A percentile compares a stretch with the other conserved stretches of the same genome.
Conservation (phyloP, 2,329 filamentous ascomycete genomes). For the Ampelomyces quisqualis region DNA sequence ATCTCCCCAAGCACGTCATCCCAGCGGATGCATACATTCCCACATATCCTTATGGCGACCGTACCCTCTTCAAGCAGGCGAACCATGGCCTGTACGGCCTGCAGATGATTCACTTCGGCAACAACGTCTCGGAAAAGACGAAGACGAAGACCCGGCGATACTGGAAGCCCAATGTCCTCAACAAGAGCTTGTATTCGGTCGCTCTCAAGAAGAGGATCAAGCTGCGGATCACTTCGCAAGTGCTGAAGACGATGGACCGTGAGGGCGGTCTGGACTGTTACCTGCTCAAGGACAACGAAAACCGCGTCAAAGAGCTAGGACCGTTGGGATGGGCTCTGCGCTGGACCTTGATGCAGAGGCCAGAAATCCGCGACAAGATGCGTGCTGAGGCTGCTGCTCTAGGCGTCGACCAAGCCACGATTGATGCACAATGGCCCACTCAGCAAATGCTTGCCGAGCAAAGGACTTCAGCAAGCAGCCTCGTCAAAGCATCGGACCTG, state of each 20-base stretch:
- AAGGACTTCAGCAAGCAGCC: slow-evolving; percentile 4
- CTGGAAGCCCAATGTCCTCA: slow-evolving; percentile 73
- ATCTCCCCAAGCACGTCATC: slow-evolving; percentile 40
- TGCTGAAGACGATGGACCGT: slow-evolving; percentile 69
- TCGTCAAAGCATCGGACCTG: slow-evolving; percentile 8
- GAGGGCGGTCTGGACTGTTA: slow-evolving; percentile 90
- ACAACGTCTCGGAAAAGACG: slow-evolving; percentile 69
- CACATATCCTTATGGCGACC: slow-evolving; percentile 70
- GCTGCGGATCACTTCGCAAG: slow-evolving; percentile 67
- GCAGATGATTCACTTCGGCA: slow-evolving; percentile 73
- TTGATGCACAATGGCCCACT: slow-evolving; percentile 37
- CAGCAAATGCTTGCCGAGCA: slow-evolving; percentile 17
- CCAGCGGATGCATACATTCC: slow-evolving; percentile 39
- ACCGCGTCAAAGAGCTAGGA: slow-evolving; percentile 80
- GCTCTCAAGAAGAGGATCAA: slow-evolving; percentile 64
- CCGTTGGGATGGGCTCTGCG: slow-evolving; percentile 86
- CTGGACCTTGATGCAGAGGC: slow-evolving; percentile 85
- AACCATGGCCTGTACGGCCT: slow-evolving; percentile 72
- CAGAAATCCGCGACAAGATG: slow-evolving; percentile 65
- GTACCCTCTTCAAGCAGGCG: slow-evolving; percentile 74
- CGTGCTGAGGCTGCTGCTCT: slow-evolving; percentile 63
- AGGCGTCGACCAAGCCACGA: slow-evolving; percentile 58
- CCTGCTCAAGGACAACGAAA: slow-evolving; percentile 75
- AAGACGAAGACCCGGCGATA: slow-evolving; percentile 69
- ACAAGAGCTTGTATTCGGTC: slow-evolving; percentile 66